Percentiles rank a stretch among this genome's conserved stretches.
These are phyloP conservation scores for Solidago caesia DNA, from an alignment of 129 eudicot genomes.

Conservation along the genomic window DNA sequence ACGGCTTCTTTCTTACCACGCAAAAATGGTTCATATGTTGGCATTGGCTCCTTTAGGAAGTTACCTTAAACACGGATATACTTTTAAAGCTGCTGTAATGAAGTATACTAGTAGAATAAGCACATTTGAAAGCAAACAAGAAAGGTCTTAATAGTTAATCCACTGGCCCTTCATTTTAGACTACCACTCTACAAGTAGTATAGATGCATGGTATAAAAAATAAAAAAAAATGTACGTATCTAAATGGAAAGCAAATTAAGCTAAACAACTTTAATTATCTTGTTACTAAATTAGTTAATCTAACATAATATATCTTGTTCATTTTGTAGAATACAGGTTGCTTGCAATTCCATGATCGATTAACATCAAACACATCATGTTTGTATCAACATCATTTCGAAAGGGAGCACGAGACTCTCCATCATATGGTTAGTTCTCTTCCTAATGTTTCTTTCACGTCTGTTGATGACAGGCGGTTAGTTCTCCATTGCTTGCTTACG, in stretches of 20 bases:
- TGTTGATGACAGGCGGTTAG: too few species aligned
- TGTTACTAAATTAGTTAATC: background rate
- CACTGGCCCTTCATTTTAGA: conserved; percentile 15
- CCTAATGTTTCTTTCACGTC: too few species aligned
- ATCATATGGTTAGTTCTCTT: too few species aligned
- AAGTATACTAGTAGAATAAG: background rate
- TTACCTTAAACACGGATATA: conserved; percentile 3
- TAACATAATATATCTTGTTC: background rate
- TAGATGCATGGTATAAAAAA: background rate
- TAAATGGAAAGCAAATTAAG: background rate
- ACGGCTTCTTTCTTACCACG: too few species aligned
- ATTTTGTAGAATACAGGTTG: too few species aligned
- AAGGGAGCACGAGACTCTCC: too few species aligned
- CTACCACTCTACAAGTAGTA: conserved; percentile 1
- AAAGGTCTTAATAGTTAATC: background rate
- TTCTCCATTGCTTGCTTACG: too few species aligned
- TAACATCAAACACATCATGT: too few species aligned
- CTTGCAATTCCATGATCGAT: too few species aligned
- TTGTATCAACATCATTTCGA: too few species aligned
- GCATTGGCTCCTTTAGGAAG: background rate
- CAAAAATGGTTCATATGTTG: too few species aligned
- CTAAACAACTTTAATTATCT: too few species aligned
- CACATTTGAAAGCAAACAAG: conserved; percentile 8
- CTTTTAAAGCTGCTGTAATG: background rate
- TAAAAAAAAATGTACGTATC: conserved; percentile 10